Evolutionary conservation across 768 basidiomycete genomes (phyloP), one percentile per base, ranked within the genome.

Genomic region (Hortiboletus flavorubellus): DNA sequence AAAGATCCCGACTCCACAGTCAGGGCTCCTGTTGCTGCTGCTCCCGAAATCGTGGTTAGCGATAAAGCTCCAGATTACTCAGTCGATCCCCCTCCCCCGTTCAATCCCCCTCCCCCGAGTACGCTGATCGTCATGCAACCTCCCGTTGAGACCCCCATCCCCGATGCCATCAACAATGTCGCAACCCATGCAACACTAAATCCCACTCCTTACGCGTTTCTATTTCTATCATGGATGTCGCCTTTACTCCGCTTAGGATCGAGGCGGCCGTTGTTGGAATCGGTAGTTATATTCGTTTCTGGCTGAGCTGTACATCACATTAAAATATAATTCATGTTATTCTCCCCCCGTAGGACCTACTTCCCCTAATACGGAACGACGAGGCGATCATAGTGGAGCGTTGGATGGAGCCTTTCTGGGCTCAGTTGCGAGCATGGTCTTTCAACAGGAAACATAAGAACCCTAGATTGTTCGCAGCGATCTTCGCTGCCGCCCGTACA

Each of bases 231-330:
- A 8, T 67, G 66, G 66, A 60, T 67, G 57, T 64, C 66, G 15
- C 66, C 66, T 8, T 52, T 67, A 49, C 58, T 67, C 48, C 46
- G 38, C n/a, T 51, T 67, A 55, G 66, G 66, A 48, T 51, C 63
- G 31, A 67, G 64, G 57, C 59, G 66, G 33, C 66, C 66, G n/a
- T 56, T 67, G 56, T 52, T 67, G 60, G 63, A 67, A 67, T 63
- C 66, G 66, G 66, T 67, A 63, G 63, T 63, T 67, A 64, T 67
- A 55, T 67, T 60, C 31, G 18, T 39, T 56, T 64, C 58, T 59
- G 60, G 65, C 14, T 67, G 31, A 64, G 6, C 5, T 59, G 58
- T 64, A 67, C 33, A 52, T 56, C 53, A 55, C 37, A 43, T 66
- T 63, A 46, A 62, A 47, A 49, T 64, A 18, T 62, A 53, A 51